A percentile compares a stretch with the other conserved stretches of the same genome.
Evolutionary conservation across 495 filamentous ascomycete species (phyloP).

Genomic region (Penicillium atrosanguineum): DNA sequence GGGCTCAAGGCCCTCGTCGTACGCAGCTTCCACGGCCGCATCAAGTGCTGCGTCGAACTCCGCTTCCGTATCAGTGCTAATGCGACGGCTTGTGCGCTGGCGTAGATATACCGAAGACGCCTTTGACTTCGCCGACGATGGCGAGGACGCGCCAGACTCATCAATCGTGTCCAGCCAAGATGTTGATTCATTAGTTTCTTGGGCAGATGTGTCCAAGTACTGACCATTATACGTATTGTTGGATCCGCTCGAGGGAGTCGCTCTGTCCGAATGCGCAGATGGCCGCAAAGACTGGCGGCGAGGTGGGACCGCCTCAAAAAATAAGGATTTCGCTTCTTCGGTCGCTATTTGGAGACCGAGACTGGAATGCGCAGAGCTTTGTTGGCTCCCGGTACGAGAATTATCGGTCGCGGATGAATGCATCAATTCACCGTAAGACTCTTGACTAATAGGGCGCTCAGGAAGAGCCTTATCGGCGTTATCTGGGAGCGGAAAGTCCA

Average conservation of each 20-base stretch:
- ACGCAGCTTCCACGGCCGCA: conserved; percentile 93
- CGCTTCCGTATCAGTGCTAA: conserved; percentile 78
- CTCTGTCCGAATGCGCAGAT: conserved; percentile 27
- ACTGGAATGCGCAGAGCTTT: conserved; percentile 19
- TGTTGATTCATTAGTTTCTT: conserved; percentile 67
- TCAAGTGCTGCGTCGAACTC: conserved; percentile 95
- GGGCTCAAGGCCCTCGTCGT: conserved; percentile 87
- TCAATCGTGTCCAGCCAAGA: conserved; percentile 98
- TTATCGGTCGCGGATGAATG: conserved; percentile 46
- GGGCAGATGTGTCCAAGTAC: conserved; percentile 27
- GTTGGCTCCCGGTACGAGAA: conserved; percentile 15
- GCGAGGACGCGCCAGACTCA: conserved; percentile 81
- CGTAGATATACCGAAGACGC: conserved; percentile 67
- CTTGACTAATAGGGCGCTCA: conserved; percentile 70
- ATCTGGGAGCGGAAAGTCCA: conserved; percentile 56
- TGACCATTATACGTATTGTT: conserved; percentile 13
- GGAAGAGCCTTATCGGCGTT: conserved; percentile 71
- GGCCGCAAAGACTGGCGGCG: conserved; percentile 41
- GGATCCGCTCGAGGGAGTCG: conserved; percentile 18
- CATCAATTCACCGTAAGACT: conserved; percentile 53
- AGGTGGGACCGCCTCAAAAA: conserved; percentile 31
- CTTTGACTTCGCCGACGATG: conserved; percentile 78
- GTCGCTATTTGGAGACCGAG: conserved; percentile 18
- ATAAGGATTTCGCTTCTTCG: conserved; percentile 22
- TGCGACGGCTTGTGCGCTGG: conserved; percentile 60